Base-by-base conservation (phyloP, 2,329 filamentous ascomycete species). In the Colletotrichum destructivum region DNA sequence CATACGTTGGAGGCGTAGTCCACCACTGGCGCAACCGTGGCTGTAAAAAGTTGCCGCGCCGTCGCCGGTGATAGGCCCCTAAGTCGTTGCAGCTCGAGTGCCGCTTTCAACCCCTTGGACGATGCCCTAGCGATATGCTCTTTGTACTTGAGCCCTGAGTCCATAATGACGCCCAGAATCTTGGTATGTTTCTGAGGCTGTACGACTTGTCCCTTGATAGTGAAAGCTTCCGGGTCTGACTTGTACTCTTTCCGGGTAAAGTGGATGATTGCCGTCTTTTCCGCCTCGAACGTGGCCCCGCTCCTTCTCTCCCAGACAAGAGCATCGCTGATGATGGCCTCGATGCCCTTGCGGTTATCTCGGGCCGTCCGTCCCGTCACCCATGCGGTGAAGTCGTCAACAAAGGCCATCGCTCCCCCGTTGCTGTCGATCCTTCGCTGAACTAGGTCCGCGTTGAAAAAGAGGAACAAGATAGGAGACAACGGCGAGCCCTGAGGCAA, bases 211-310 rank as follows among this genome's bases (percentile, higher is more conserved):
- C 38, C 54, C n/a, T 57, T 57, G 3, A 35, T 60, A 3, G 21
- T 60, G 16, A 23, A 52, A 7, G 26, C 16, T 52, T 52, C 26
- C 13, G 5, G 31, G n/a, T 69, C 51, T 40, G 54, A 42, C 92
- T 88, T 72, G 38, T 69, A 52, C 2, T 61, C 62, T 11, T 77
- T 90, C 88, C 73, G 86, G 62, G 91, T 88, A 74, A 92, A 91
- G 74, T 89, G 88, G 9, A 90, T 89, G 88, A 91, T 91, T 73
- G 88, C 87, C 69, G 89, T 87, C 74, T 89, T 75, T 11, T 75
- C 66, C 15, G 71, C 67, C 56, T 73, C 62, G 40, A 75, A 75
- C 18, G 69, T 74, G 26, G 62, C 69, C 21, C 77, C 72, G 56
- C 77, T 78, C 52, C 75, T 67, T 42, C 60, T 76, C 59, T 79